Percentiles rank a stretch among this genome's conserved stretches.
Conservation (phyloP, 495 filamentous ascomycete species). For the Penicillium atrosanguineum region DNA sequence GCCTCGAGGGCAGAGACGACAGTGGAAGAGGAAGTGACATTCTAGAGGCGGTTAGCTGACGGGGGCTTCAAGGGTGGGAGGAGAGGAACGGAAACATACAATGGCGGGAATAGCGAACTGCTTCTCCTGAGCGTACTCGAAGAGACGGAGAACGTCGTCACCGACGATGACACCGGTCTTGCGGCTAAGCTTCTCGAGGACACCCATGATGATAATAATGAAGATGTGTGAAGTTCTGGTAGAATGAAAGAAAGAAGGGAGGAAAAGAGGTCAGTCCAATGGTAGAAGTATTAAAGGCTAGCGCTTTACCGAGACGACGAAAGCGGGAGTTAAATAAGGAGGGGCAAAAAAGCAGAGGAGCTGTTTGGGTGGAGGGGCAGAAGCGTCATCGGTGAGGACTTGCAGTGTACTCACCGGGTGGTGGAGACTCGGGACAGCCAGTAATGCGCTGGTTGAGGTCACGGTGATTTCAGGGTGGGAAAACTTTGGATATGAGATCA, state of each 20-base stretch:
- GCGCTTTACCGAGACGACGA: slow-evolving; percentile 24
- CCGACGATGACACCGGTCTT: slow-evolving; percentile 86
- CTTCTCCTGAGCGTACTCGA: slow-evolving; percentile 80
- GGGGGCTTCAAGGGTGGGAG: neutral
- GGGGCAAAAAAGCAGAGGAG: slow-evolving; percentile 13
- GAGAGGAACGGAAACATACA: slow-evolving; percentile 44
- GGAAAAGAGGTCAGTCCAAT: slow-evolving; percentile 5
- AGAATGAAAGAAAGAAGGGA: slow-evolving; percentile 9
- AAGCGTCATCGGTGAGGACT: slow-evolving; percentile 28
- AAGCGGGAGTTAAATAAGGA: slow-evolving; percentile 28
- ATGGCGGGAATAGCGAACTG: slow-evolving; percentile 89
- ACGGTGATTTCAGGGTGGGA: slow-evolving; percentile 21
- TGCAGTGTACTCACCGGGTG: slow-evolving; percentile 21
- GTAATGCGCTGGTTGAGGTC: slow-evolving; percentile 15
- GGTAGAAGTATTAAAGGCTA: slow-evolving; percentile 7
- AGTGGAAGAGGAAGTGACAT: slow-evolving; percentile 90
- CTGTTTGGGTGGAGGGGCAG: slow-evolving; percentile 17
- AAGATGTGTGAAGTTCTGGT: slow-evolving; percentile 5
- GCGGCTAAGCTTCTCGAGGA: slow-evolving; percentile 62
- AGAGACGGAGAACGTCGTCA: slow-evolving; percentile 76
- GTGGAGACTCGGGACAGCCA: slow-evolving; percentile 14
- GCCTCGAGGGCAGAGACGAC: slow-evolving; percentile 89
- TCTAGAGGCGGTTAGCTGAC: slow-evolving; percentile 35
- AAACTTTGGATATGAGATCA: slow-evolving; percentile 1
- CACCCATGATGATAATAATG: slow-evolving; percentile 56